Percentiles rank a stretch among this genome's conserved stretches.
phyloP scores from a whole-genome alignment of 345 rosid species.

The Lumnitzera racemosa region DNA sequence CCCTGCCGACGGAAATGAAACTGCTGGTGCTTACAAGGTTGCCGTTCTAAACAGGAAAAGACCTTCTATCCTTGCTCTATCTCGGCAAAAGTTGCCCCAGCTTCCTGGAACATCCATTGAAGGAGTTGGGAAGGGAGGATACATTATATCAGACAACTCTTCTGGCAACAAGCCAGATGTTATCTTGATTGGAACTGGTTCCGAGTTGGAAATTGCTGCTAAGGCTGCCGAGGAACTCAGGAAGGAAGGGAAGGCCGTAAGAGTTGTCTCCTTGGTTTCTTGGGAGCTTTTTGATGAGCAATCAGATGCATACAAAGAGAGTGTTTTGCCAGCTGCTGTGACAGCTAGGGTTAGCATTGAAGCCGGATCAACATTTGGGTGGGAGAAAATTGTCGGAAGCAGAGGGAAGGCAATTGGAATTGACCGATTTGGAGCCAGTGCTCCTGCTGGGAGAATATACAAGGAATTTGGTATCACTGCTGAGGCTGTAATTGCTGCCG shows the following conservation, averaged over 20 bases:
- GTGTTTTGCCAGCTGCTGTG: slow-evolving; percentile 69
- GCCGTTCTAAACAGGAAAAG: slow-evolving; percentile 72
- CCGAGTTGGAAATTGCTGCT: slow-evolving; percentile 87
- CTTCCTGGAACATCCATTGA: slow-evolving; percentile 88
- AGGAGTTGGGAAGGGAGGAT: slow-evolving; percentile 90
- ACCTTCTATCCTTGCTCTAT: slow-evolving; percentile 84
- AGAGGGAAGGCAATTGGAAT: slow-evolving; percentile 83
- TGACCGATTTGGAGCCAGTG: slow-evolving; percentile 90
- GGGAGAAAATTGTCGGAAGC: slow-evolving; percentile 66
- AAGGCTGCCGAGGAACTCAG: slow-evolving; percentile 70
- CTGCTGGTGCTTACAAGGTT: slow-evolving; percentile 91
- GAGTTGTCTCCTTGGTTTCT: slow-evolving; percentile 85
- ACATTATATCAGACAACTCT: slow-evolving; percentile 78
- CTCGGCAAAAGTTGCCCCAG: slow-evolving; percentile 87
- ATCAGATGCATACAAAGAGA: slow-evolving; percentile 76
- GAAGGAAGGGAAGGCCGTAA: slow-evolving; percentile 87
- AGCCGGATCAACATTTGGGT: slow-evolving; percentile 89
- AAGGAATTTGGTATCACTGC: slow-evolving; percentile 71
- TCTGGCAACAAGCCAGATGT: slow-evolving; percentile 85
- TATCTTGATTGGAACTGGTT: slow-evolving; percentile 92
- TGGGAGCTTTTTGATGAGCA: slow-evolving; percentile 91
- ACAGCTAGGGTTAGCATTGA: slow-evolving; percentile 87
- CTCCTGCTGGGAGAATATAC: slow-evolving; percentile 77
- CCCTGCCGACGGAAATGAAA: slow-evolving; percentile 98
- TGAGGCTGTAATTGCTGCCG: slow-evolving; percentile 74